phyloP scores from a whole-genome alignment of 305 asterid species.

The Fraxinus sp. region DNA sequence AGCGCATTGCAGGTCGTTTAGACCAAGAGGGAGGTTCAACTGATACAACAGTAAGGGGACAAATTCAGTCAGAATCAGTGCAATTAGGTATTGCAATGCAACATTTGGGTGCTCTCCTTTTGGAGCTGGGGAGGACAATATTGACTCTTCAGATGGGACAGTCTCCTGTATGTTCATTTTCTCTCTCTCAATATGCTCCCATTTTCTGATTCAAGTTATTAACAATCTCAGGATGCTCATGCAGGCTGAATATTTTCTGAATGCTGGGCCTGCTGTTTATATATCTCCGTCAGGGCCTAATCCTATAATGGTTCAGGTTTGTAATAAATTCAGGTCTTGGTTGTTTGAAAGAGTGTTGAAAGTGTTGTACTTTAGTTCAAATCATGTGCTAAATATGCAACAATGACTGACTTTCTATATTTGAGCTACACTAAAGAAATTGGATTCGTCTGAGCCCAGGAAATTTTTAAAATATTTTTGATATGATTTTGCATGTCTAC shows the following conservation, averaged over 20 bases:
- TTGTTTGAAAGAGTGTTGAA: constrained; percentile 4
- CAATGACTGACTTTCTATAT: background rate
- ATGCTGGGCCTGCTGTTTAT: constrained; percentile 93
- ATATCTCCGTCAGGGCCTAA: constrained; percentile 87
- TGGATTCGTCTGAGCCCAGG: no score
- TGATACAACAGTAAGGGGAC: constrained; percentile 61
- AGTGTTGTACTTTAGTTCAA: background rate
- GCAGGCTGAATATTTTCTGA: constrained; percentile 82
- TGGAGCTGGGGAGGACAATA: constrained; percentile 86
- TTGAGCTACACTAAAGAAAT: background rate
- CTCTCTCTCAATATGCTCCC: constrained; percentile 1
- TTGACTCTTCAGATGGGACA: constrained; percentile 85
- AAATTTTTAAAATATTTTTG: no score
- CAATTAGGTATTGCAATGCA: constrained; percentile 81
- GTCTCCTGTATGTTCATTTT: constrained; percentile 58
- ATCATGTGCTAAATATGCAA: background rate
- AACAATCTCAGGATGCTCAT: constrained; percentile 24
- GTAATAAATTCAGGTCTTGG: constrained; percentile 11
- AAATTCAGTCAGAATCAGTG: constrained; percentile 59
- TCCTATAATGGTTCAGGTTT: constrained; percentile 96
- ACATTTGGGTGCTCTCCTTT: constrained; percentile 76
- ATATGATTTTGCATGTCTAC: no score
- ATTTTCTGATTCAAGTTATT: constrained; percentile 1
- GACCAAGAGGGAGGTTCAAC: constrained; percentile 60
- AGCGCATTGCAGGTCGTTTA: constrained; percentile 67